Evolutionary conservation across 2,329 filamentous ascomycete species (phyloP), one percentile per base, ranked within the genome.

Genomic region (Aspergillus amoenus): DNA sequence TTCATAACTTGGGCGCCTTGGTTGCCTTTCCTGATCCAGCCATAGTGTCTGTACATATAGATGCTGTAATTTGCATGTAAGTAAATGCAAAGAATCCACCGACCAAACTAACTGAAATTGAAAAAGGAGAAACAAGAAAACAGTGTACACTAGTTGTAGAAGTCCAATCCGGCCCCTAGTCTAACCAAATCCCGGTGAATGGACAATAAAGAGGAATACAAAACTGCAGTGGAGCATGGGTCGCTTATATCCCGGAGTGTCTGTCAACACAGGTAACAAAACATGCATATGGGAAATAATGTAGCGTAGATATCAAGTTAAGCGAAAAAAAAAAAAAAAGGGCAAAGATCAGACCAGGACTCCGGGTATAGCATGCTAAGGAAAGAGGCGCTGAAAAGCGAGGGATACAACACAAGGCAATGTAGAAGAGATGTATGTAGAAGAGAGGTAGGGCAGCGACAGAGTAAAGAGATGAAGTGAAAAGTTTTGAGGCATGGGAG

Each of bases 1-100:
- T 32, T 60, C 51, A 41, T 60, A 45, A 30, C 17, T 46, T 45
- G 45, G 39, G 17, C 15, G 21, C 37, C 34, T 17, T 37, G 15
- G 34, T 40, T 41, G 8, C 37, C 18, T 18, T 17, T 15, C 37
- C 18, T 12, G 6, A 13, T 41, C 18, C 18, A 34, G 34, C 18
- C 34, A 24, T 22, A 37, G 7, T 40, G 9, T 50, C 9, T 52
- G 17, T 52, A 22, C 42, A 45, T 24, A 13, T 17, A 34, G 17
- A 17, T 39, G 8, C 41, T 52, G 41, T 15, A 37, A 11, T 44
- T 17, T 21, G 41, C 49, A 41, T 22, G 9, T 40, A n/a, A 37
- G 43, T 50, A 43, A 48, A 34, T 50, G 18, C 48, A 27, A 45
- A 17, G n/a, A 30, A 30, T 15, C 30, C 39, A 45, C 12, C 39